Evolutionary conservation across 1,139 yeast genomes (phyloP), one percentile per base, ranked within the genome.

Genomic region (Petasospora rhodanensis): DNA sequence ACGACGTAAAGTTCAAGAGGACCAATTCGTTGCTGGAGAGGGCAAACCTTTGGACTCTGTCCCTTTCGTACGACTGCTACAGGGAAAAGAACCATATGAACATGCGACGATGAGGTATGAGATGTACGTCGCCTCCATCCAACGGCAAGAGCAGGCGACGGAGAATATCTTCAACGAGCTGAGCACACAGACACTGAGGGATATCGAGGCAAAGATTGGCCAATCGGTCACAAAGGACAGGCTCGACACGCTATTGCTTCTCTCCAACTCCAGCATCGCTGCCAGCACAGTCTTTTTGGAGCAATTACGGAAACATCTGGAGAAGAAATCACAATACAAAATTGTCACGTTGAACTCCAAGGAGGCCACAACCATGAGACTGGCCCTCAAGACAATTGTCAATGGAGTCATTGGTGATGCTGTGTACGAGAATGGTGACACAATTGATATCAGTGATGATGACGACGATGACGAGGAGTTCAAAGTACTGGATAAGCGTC

Each of bases 251-350:
- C 75, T 70, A 1, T 59, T 73, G 35, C 52, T 77, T 5, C 67
- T 66, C 38, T 59, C 77, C 34, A 74, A 79, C 12, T 64, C 82
- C 12, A 75, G 75, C 47, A 67, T 70, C 7, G 72, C 81, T n/a
- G 73, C 75, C 39, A 76, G 75, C 46, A 53, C 65, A 11, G 56
- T 73, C 19, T 65, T 76, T 14, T 49, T 74, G 17, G 56, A 59
- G 10, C 73, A 73, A 23, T 14, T 47, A 18, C 31, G 66, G 60
- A 42, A 44, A 55, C 22, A 55, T 67, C 1, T 47, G 61, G 14
- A 51, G 64, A 22, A 67, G 56, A 29, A 54, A 15, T 55, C 61
- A 7, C 28, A 31, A 14, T 28, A 59, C 21, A 60, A 59, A 28
- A 43, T 66, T n/a, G 56, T 70, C n/a, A 49, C 52, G 8, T 46